Evolutionary conservation across 2,329 filamentous ascomycete genomes (phyloP).

Genomic region (Beauveria australis): DNA sequence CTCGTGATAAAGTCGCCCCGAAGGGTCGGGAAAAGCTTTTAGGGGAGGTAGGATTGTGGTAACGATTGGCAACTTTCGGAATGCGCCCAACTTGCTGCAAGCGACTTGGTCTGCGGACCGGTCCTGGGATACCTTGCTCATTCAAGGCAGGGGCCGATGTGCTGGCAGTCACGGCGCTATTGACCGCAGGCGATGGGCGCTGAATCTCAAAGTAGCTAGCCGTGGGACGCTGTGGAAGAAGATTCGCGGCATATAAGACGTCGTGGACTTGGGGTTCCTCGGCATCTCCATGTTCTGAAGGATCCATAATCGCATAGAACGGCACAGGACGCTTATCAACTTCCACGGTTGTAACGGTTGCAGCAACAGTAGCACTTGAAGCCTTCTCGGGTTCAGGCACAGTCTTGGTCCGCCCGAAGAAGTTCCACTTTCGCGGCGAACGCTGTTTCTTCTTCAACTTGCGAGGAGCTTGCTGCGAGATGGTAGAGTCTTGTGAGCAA

Average conservation of each 20-base stretch:
- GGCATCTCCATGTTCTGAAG: conserved; percentile 45
- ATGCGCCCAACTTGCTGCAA: conserved; percentile 79
- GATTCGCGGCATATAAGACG: conserved; percentile 39
- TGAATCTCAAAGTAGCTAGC: conserved; percentile 3
- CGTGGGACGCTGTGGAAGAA: conserved; percentile 3
- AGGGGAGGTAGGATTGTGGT: conserved; percentile 58
- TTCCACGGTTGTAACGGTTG: conserved; percentile 39
- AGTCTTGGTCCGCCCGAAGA: conserved; percentile 50
- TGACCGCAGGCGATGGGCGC: neutral
- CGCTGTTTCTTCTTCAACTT: conserved; percentile 48
- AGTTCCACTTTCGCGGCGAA: conserved; percentile 55
- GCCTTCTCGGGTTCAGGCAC: conserved; percentile 31
- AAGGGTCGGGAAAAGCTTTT: conserved; percentile 86
- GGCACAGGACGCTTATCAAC: conserved; percentile 45
- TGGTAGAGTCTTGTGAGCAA: conserved; percentile 22
- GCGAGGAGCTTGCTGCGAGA: conserved; percentile 31
- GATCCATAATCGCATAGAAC: conserved; percentile 56
- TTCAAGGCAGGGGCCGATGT: neutral
- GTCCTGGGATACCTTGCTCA: neutral
- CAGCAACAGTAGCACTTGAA: conserved; percentile 31
- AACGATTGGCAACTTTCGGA: conserved; percentile 67
- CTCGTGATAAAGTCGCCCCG: conserved; percentile 38
- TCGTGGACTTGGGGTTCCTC: conserved; percentile 32
- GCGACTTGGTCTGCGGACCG: conserved; percentile 39
- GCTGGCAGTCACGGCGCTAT: neutral